Evolutionary conservation across 1,284 basidiomycete genomes (phyloP).

Genomic region (Phlebopus sp.): DNA sequence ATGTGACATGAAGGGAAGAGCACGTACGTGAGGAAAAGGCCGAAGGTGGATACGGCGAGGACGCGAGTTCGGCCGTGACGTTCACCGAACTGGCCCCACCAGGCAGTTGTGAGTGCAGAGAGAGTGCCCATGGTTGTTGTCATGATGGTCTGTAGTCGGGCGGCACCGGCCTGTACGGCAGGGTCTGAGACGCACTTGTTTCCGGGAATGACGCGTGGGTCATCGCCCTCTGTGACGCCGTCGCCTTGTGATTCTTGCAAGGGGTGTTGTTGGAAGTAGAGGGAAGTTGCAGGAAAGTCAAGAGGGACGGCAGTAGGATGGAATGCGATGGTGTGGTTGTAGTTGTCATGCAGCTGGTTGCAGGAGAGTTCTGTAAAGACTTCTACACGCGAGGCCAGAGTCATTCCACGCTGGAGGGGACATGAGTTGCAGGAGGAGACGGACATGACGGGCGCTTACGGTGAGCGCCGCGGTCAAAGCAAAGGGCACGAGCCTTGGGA

Average conservation of each 20-base stretch:
- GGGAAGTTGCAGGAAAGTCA: slow-evolving; percentile 23
- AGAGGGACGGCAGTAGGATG: slow-evolving; percentile 36
- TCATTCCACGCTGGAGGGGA: slow-evolving; percentile 66
- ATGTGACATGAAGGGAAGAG: slow-evolving; percentile 3
- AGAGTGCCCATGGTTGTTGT: slow-evolving; percentile 79
- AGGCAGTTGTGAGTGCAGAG: slow-evolving; percentile 81
- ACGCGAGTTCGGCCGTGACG: slow-evolving; percentile 74
- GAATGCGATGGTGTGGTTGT: slow-evolving; percentile 34
- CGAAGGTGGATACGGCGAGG: slow-evolving; percentile 66
- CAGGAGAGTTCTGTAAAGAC: slow-evolving; percentile 77
- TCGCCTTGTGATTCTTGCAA: slow-evolving; percentile 20
- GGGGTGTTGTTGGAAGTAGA: slow-evolving; percentile 10
- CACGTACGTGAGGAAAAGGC: slow-evolving; percentile 73
- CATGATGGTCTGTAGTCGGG: slow-evolving; percentile 66
- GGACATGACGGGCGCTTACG: slow-evolving; percentile 39
- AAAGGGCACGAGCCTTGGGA: slow-evolving; percentile 70
- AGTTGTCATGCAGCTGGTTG: slow-evolving; percentile 47
- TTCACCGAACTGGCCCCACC: slow-evolving; percentile 86
- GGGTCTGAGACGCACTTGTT: slow-evolving; percentile 58
- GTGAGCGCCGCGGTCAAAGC: slow-evolving; percentile 61
- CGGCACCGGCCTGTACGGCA: slow-evolving; percentile 63
- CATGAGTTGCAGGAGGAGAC: not conserved
- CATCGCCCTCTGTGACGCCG: slow-evolving; percentile 35
- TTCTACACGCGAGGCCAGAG: slow-evolving; percentile 71
- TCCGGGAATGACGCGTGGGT: slow-evolving; percentile 50